Percentiles rank a stretch among this genome's conserved stretches.
Evolutionary conservation across 345 rosid species (phyloP).

Genomic region (thale cress (Arabidopsis thaliana)): TAIR10.1 NC_003075.7:3141001-3141500

Average conservation of each 20-base stretch:
- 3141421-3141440: no score
- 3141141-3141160: accelerated
- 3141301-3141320: neutral
- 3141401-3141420: no score
- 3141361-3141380: neutral
- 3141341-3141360: accelerated
- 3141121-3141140: neutral
- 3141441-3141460: neutral
- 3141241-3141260: neutral
- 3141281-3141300: neutral
- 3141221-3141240: neutral
- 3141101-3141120: accelerated
- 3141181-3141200: neutral
- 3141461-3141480: no score
- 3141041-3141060: neutral
- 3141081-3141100: neutral
- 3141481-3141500: no score
- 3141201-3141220: accelerated
- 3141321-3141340: neutral
- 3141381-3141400: neutral
- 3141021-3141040: accelerated
- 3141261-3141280: neutral
- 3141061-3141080: neutral
- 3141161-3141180: neutral
- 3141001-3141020: accelerated